Conservation (phyloP, 805 yeast species). For the Wickerhamomyces mucosus region DNA sequence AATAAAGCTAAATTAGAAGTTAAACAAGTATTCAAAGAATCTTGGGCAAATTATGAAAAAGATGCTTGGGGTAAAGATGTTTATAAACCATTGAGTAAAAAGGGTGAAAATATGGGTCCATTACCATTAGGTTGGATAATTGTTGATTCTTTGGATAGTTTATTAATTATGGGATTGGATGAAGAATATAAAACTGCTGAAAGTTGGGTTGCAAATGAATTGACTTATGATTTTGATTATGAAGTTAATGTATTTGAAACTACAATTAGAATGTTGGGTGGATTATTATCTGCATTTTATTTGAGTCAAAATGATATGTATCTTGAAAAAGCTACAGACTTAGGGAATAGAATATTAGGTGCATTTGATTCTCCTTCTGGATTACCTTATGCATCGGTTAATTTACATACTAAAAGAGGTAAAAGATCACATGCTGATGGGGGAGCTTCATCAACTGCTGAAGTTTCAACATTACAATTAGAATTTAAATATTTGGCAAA, state of each 20-base stretch:
- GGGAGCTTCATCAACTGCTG: constrained; percentile 86
- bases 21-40: constrained; percentile 54
- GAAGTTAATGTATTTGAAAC: constrained; percentile 84
- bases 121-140: constrained; percentile 88
- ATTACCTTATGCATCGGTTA: constrained; percentile 71
- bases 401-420: constrained; percentile 56
- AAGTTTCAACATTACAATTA: constrained; percentile 77
- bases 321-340: constrained; percentile 67
- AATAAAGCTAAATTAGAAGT: constrained; percentile 38
- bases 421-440: constrained; percentile 49
- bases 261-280: constrained; percentile 92
- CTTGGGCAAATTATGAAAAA: constrained; percentile 68
- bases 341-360: constrained; percentile 64
- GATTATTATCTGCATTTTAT: constrained; percentile 75
- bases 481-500: constrained; percentile 77
- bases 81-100: constrained; percentile 56
- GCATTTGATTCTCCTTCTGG: constrained; percentile 63
- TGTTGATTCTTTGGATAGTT: constrained; percentile 78
- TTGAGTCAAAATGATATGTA: constrained; percentile 60
- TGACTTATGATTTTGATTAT: constrained; percentile 63
- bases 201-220: constrained; percentile 63
- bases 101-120: constrained; percentile 67
- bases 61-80: constrained; percentile 84
- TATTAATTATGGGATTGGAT: constrained; percentile 56
- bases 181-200: constrained; percentile 57